phyloP scores from a whole-genome alignment of 495 filamentous ascomycete genomes.

The Tirmania nivea region DNA sequence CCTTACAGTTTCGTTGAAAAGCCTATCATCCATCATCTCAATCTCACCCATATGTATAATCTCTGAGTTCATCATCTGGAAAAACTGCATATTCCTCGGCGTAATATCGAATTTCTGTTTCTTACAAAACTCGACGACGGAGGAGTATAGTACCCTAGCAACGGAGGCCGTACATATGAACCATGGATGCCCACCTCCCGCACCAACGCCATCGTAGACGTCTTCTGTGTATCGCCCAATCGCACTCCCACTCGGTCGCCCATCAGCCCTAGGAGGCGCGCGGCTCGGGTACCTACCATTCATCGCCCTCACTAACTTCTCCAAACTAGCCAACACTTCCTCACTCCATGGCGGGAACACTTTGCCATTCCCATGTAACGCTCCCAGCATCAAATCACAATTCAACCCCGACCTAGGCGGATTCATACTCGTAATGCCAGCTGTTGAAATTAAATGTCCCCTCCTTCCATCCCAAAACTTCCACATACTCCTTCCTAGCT shows the following conservation, averaged over 20 bases:
- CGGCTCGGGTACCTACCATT: constrained; percentile 18
- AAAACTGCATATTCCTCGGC: constrained; percentile 17
- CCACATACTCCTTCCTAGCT: constrained; percentile 15
- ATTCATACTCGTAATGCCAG: constrained; percentile 4
- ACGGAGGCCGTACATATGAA: constrained; percentile 25
- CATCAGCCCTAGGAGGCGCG: constrained; percentile 8
- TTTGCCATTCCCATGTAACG: constrained; percentile 19
- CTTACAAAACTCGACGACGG: constrained; percentile 11
- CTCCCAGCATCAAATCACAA: constrained; percentile 22
- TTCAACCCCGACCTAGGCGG: constrained; percentile 20
- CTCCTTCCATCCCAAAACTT: constrained; percentile 20
- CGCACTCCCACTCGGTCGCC: constrained; percentile 15
- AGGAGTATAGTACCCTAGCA: constrained; percentile 20
- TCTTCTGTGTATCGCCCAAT: constrained; percentile 27
- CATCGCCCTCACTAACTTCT: constrained; percentile 21
- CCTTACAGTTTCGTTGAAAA: constrained; percentile 15
- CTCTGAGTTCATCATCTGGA: constrained; percentile 8
- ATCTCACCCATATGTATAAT: constrained; percentile 9
- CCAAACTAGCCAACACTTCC: constrained; percentile 21
- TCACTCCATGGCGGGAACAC: constrained; percentile 20
- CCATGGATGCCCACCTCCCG: constrained; percentile 25
- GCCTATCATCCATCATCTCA: constrained; percentile 4
- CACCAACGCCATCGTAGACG: constrained; percentile 25
- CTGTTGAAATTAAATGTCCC: constrained; percentile 21
- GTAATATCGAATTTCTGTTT: constrained; percentile 14